Base-by-base conservation (phyloP, 495 filamentous ascomycete genomes). In the Annulohypoxylon maeteangense region DNA sequence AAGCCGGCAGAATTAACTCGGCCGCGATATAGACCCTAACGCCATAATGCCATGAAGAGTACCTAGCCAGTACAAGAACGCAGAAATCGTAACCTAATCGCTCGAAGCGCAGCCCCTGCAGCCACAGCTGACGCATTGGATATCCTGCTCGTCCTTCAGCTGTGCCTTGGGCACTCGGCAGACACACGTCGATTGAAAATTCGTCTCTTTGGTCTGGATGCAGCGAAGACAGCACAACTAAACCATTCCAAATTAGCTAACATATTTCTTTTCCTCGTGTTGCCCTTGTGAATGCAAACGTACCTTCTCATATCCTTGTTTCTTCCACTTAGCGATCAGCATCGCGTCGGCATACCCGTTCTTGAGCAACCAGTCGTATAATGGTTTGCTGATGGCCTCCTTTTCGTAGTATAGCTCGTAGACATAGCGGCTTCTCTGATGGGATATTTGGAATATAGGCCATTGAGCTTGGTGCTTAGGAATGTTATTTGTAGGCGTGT, bases 321-420 rank as follows among this genome's bases (percentile, higher is more conserved):
- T 99, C 87, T 99, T 99, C 95, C 95, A 99, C 82, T 99, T 98
- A 14, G 95, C 95, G 76, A 99, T 98, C 68, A 99, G 82, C 79
- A 91, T 94, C 18, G 91, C 88, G 83, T 99, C 95, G 8, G 93
- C 95, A 79, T 99, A 98, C 51, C 90, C 90, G 78, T 98, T 97
- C 87, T 99, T 99, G 48, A 98, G 85, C 73, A 98, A 83, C 91
- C 92, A 99, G 67, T 97, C 95, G 79, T 99, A 99, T 12, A 98
- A 85, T 78, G 88, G 84, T 79, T 92, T 93, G 66, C 87, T 90
- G 80, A 99, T 98, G 48, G 94, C 94, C 80, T 97, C 92, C 82
- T 97, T 97, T 78, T 96, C 91, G 81, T 98, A 99, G 83, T 98
- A 99, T 23, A 99, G 87, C 74, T 98, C 96, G 80, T 97, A 99